Evolutionary conservation across 73 alveolate genomes (phyloP), one percentile per base, ranked within the genome.

Genomic region (Paramecium sexaurelia): DNA sequence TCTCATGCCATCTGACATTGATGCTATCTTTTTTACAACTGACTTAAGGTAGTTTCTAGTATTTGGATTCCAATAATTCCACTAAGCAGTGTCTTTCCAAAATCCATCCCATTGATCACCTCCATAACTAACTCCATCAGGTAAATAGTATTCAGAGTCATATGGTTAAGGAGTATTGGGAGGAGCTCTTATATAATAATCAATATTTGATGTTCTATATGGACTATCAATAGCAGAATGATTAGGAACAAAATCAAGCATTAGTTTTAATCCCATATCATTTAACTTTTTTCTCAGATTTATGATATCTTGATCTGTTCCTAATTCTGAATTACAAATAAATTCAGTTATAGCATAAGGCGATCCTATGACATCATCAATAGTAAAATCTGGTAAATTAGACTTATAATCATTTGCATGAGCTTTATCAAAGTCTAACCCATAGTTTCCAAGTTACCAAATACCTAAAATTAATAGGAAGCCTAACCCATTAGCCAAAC

Each of bases 171-270:
- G 45, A 15, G 55, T 43, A 22, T 85, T 75, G 3, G 87, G 87
- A 13, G 96, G 96, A 15, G 94, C 96, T 43, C 84, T 75, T 3
- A 92, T 45, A 35, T 33, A 92, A 24, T 26, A 87, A 26, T 87
- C 92, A 27, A 84, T 87, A 92, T 92, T 15, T 36, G 51, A 24
- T 5, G 82, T 51, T 5, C 91, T 84, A 40, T 89, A 88, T 39
- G 94, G 94, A 55, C 91, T 41, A 92, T 92, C 96, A 0, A 67
- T 83, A 22, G 96, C 92, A 41, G 94, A 92, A 92, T 92, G 96
- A 92, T 92, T 92, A 17, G 96, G 96, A 27, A 92, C 96, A 86
- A 92, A 92, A 87, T 92, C 96, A 32, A 92, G 69, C 94, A 92
- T 87, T 37, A 92, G 43, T 55, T 92, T 92, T 55, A 92, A 35